Conservation (phyloP, 345 rosid species). For the Mercurialis annua region DNA sequence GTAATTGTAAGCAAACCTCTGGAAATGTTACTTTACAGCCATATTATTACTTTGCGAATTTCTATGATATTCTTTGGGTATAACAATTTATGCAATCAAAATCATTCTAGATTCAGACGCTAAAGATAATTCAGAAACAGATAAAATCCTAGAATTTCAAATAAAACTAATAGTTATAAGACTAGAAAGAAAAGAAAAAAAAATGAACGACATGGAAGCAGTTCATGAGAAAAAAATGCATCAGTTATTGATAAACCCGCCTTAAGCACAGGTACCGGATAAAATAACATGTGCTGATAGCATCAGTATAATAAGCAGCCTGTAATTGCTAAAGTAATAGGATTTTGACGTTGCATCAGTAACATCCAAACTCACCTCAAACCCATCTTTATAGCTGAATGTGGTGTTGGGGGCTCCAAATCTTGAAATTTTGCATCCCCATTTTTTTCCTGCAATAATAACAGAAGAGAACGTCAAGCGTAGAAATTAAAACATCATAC, state of each 20-base stretch:
- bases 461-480: slow-evolving; percentile 13
- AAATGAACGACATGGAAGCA: background rate
- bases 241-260: background rate
- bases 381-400: slow-evolving; percentile 74
- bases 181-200: too few relatives aligned
- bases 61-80: too few relatives aligned
- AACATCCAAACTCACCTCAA: slow-evolving; percentile 51
- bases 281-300: background rate
- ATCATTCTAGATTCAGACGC: background rate
- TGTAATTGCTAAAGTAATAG: background rate
- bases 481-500: background rate
- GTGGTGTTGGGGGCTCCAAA: slow-evolving; percentile 96
- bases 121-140: background rate
- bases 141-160: background rate
- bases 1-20: background rate
- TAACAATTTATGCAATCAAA: too few relatives aligned
- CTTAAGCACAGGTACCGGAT: background rate
- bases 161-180: background rate
- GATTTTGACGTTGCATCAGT: background rate
- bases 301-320: slow-evolving; percentile 10
- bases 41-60: too few relatives aligned
- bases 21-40: background rate
- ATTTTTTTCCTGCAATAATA: slow-evolving; percentile 66
- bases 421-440: slow-evolving; percentile 78
- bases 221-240: background rate